Evolutionary conservation across 2,329 filamentous ascomycete genomes (phyloP).

Genomic region (Passalora sequoiae): DNA sequence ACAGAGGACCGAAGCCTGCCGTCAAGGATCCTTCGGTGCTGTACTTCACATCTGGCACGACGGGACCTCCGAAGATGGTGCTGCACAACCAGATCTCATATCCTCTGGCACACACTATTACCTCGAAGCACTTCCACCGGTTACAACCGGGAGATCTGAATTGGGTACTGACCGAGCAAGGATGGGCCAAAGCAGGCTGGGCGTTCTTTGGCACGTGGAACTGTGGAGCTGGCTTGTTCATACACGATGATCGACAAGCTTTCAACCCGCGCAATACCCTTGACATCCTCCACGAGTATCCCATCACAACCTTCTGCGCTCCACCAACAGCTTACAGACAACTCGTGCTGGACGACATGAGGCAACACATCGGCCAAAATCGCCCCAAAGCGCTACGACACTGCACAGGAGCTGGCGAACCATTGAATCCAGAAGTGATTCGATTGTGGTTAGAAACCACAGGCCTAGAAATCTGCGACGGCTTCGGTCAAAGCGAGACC

Average conservation of each 20-base stretch:
- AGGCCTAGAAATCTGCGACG: slow-evolving; percentile 37
- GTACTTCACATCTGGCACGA: slow-evolving; percentile 41
- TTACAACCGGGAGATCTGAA: slow-evolving; percentile 35
- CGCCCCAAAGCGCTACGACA: slow-evolving; percentile 33
- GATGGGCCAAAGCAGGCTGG: slow-evolving; percentile 43
- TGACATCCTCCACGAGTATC: slow-evolving; percentile 34
- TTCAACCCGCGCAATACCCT: slow-evolving; percentile 33
- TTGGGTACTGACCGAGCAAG: slow-evolving; percentile 41
- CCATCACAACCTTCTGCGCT: slow-evolving; percentile 40
- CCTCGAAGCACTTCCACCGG: slow-evolving; percentile 37
- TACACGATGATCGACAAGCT: slow-evolving; percentile 36
- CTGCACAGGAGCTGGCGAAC: slow-evolving; percentile 38
- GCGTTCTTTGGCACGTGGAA: slow-evolving; percentile 40
- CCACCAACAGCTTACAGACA: slow-evolving; percentile 41
- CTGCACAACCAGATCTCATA: slow-evolving; percentile 40
- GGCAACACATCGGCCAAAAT: slow-evolving; percentile 26
- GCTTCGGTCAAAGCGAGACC: slow-evolving; percentile 41
- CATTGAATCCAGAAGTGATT: slow-evolving; percentile 40
- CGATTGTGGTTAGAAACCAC: slow-evolving; percentile 35
- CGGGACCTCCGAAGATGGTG: slow-evolving; percentile 41
- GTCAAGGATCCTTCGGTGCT: slow-evolving; percentile 34
- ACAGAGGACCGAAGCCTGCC: slow-evolving; percentile 23
- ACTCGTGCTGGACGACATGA: slow-evolving; percentile 35
- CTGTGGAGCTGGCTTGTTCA: slow-evolving; percentile 38
- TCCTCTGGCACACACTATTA: slow-evolving; percentile 38